Evolutionary conservation across 768 basidiomycete genomes (phyloP), one percentile per base, ranked within the genome.

Genomic region (Mycena metata): DNA sequence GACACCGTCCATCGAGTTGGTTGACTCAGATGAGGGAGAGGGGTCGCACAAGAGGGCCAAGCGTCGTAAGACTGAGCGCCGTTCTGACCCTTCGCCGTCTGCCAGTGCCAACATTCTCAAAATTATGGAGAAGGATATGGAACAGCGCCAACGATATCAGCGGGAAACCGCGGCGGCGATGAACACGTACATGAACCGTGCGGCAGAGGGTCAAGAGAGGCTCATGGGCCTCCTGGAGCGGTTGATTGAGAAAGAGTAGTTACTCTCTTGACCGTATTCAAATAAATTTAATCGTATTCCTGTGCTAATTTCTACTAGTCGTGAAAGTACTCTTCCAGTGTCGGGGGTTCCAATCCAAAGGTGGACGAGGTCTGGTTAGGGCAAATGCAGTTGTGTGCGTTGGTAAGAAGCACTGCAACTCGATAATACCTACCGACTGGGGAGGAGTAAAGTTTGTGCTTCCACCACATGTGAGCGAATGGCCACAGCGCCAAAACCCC

Each of bases 381-480:
- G 5, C 63, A 41, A 46, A 76, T 60, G 54, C 77, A 77, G 50
- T 76, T 78, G 13, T 68, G 43, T 0, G 67, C 63, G 50, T 79
- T 80, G 1, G 70, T 68, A 2, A 80, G 50, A 5, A 79, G 45
- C 5, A 77, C 72, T 26, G 63, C 73, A 42, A 76, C 64, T 21
- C 67, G 65, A 60, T 79, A 80, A 43, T 75, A 79, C 0, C 35
- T 23, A 11, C 76, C 77, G 50, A 78, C 69, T 19, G 74, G 75
- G 3, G 70, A 75, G 0, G 12, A 13, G 43, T 50, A 74, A 3
- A 79, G 21, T 9, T 64, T 41, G 35, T 69, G 52, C 39, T 74
- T 75, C 70, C 75, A 73, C 26, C 69, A 45, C 11, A 67, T 69
- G 55, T 76, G 72, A 0, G 79, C 50, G 54, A 77, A 79, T 7